Percentiles rank a stretch among this genome's conserved stretches.
Evolutionary conservation across 78 protist genomes (phyloP).

Genomic region (Polysphondylium violaceum): DNA sequence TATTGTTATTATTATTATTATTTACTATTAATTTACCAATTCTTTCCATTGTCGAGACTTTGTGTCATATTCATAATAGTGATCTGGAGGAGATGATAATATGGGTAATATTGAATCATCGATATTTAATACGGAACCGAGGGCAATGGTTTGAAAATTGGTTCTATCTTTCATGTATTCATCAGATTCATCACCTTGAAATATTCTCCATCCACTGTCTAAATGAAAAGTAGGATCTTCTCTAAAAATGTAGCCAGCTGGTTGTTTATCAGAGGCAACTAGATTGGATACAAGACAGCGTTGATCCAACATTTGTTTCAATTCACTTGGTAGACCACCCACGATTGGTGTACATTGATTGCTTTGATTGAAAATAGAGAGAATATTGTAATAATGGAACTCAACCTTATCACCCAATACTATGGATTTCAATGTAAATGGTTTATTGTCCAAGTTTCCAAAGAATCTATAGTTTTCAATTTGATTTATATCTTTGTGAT

Average conservation of each 20-base stretch:
- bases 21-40: constrained; percentile 12
- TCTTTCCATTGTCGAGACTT: constrained; percentile 24
- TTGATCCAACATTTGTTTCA: constrained; percentile 26
- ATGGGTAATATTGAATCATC: constrained; percentile 29
- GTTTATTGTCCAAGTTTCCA: constrained; percentile 25
- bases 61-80: constrained; percentile 17
- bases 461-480: not conserved
- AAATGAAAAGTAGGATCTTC: constrained; percentile 23
- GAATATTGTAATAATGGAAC: not conserved
- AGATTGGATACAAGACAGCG: constrained; percentile 21
- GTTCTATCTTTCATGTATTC: constrained; percentile 19
- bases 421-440: constrained; percentile 18
- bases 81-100: constrained; percentile 1
- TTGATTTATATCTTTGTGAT: not conserved
- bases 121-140: constrained; percentile 18
- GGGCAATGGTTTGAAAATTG: not conserved
- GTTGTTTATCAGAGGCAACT: not conserved
- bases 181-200: constrained; percentile 34
- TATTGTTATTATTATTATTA: not conserved
- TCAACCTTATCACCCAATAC: not conserved
- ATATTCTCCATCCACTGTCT: constrained; percentile 55
- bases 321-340: constrained; percentile 8
- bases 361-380: constrained; percentile 4
- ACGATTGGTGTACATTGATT: not conserved
- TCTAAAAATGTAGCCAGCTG: constrained; percentile 32